Evolutionary conservation across 805 yeast species (phyloP), one percentile per base, ranked within the genome.

Genomic region (Kodamaea laetipori): DNA sequence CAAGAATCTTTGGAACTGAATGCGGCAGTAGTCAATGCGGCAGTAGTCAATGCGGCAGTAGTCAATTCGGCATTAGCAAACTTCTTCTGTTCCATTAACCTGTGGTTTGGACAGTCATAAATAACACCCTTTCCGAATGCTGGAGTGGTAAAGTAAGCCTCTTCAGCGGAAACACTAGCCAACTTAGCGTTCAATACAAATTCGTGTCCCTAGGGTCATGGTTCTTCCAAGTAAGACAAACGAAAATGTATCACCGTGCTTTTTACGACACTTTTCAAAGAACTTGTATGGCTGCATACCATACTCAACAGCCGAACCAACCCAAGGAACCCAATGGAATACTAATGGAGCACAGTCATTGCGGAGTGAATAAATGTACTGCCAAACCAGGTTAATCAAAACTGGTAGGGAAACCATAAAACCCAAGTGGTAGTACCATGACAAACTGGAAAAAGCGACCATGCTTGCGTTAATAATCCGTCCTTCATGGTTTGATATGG

Each of bases 131-230:
- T 81, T 57, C 99, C 99, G 55, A 92, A 92, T 9, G 89, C 97
- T 11, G 99, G 99, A 13, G 98, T 92, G 10, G 99, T 92, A 65
- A 92, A 76, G 61, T 90, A 92, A 25, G 97, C 97, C 37, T 86
- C 97, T 64, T 94, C 98, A 35, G 99, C 98, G 36, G 90, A 84
- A 18, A 90, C 97, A 56, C 89, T 95, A 23, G 82, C 79, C 44
- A 86, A 74, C 66, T 86, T 90, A 33, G 96, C 88, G 66, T 94
- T 94, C 54, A 92, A 81, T 32, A 92, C 90, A 63, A 92, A 90
- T 64, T 92, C 99, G 66, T 94, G 97, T 51, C 99, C 99, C 67
- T 86, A 86, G 56, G 98, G 97, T 90, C 96, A 92, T 88, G 31
- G 82, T 84, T 59, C 81, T 85, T 45, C 99, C 99, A 53, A 94